phyloP scores from a whole-genome alignment of 768 basidiomycete species.

The Boletus rubroflammeus region DNA sequence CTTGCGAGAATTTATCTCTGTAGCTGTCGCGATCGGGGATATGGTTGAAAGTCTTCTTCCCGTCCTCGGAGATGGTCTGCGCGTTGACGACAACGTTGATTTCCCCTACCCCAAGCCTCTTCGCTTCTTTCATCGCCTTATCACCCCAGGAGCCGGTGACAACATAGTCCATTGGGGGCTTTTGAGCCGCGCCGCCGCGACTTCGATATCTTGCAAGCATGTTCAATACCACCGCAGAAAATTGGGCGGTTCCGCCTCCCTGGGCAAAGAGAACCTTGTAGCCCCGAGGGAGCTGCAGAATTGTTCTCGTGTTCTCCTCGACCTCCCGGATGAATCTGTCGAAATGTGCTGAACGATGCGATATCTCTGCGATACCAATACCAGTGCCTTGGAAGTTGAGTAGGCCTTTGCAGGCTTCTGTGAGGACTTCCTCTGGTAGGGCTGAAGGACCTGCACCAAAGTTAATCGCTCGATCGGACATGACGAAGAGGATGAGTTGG shows the following conservation, averaged over 20 bases:
- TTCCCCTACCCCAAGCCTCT: constrained; percentile 53
- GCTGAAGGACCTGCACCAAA: constrained; percentile 95
- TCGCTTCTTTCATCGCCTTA: constrained; percentile 81
- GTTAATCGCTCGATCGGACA: constrained; percentile 62
- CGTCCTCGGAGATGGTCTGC: constrained; percentile 54
- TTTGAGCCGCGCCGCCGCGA: constrained; percentile 52
- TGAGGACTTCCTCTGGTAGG: constrained; percentile 80
- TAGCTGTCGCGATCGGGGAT: constrained; percentile 75
- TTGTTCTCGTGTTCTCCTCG: constrained; percentile 64
- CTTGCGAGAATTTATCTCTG: constrained; percentile 57
- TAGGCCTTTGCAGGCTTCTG: constrained; percentile 79
- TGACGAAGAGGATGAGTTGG: constrained; percentile 4
- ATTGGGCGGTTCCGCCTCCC: constrained; percentile 90
- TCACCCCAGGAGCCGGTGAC: constrained; percentile 92
- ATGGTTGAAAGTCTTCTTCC: constrained; percentile 67
- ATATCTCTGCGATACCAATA: constrained; percentile 94
- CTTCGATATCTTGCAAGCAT: constrained; percentile 83
- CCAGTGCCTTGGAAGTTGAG: constrained; percentile 89
- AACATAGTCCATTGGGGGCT: constrained; percentile 78
- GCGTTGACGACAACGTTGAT: constrained; percentile 74
- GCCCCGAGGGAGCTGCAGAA: constrained; percentile 77
- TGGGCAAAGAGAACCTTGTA: constrained; percentile 91
- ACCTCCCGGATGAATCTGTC: constrained; percentile 59
- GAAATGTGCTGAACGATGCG: constrained; percentile 93
- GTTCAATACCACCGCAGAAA: constrained; percentile 90